Conservation (phyloP, 352 stramenopile species). For the Phytophthora capsici region DNA sequence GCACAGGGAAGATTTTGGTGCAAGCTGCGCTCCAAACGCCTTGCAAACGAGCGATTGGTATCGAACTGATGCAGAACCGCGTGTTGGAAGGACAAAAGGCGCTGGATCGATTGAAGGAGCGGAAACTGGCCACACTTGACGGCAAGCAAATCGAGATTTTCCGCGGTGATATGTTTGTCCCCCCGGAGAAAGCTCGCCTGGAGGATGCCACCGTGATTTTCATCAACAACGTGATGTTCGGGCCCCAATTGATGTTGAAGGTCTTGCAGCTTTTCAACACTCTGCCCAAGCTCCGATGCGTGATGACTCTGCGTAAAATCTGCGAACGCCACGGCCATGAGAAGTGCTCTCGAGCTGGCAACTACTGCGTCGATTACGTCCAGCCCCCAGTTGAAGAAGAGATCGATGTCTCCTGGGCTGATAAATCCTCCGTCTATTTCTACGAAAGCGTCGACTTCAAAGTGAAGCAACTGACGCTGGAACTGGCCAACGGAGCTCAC, state of each 20-base stretch:
- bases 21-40: conserved; percentile 76
- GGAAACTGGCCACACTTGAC: conserved; percentile 44
- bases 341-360: conserved; percentile 63
- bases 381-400: conserved; percentile 70
- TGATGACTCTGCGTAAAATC: conserved; percentile 83
- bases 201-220: conserved; percentile 85
- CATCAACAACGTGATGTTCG: conserved; percentile 90
- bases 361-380: conserved; percentile 71
- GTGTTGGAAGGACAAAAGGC: conserved; percentile 65
- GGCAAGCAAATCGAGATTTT: conserved; percentile 70
- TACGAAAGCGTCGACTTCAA: conserved; percentile 71
- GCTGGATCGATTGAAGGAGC: conserved; percentile 54
- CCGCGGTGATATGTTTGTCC: conserved; percentile 77
- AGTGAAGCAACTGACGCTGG: conserved; percentile 41
- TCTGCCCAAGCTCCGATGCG: conserved; percentile 66
- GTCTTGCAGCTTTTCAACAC: conserved; percentile 66
- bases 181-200: conserved; percentile 55
- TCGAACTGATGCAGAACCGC: conserved; percentile 89
- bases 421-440: conserved; percentile 76
- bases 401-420: conserved; percentile 84
- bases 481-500: conserved; percentile 27
- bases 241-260: conserved; percentile 76
- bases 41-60: conserved; percentile 69
- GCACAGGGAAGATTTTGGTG: conserved; percentile 82
- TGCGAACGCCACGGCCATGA: conserved; percentile 75